These are phyloP conservation scores for Ophiocordyceps sinensis DNA, from an alignment of 2,329 filamentous ascomycete species.

Conservation along the genomic window DNA sequence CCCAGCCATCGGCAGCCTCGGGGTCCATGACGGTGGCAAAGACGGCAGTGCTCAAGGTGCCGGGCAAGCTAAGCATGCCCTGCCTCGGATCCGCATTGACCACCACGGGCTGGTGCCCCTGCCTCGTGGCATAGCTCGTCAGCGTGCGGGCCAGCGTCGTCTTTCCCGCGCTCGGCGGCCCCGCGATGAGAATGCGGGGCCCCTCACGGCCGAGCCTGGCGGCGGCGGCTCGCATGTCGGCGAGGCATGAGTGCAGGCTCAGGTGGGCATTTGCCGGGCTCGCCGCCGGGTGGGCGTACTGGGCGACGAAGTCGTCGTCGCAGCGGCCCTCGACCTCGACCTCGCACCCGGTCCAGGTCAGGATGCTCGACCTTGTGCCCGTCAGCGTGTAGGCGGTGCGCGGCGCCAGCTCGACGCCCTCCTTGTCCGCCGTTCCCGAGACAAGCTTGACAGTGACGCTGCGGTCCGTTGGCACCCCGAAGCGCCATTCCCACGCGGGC, in stretches of 20 bases:
- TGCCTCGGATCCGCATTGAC: slow-evolving; percentile 78
- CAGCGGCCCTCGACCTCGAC: slow-evolving; percentile 58
- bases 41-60: slow-evolving; percentile 72
- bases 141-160: slow-evolving; percentile 66
- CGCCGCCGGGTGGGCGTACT: slow-evolving; percentile 55
- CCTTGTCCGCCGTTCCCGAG: slow-evolving; percentile 77
- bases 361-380: slow-evolving; percentile 73
- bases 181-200: slow-evolving; percentile 74
- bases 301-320: slow-evolving; percentile 39
- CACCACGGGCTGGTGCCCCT: slow-evolving; percentile 60
- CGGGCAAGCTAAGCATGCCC: slow-evolving; percentile 62
- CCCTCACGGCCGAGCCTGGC: slow-evolving; percentile 36
- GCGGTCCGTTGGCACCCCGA: slow-evolving; percentile 46
- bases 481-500: slow-evolving; percentile 63
- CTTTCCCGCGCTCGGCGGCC: slow-evolving; percentile 67
- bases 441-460: slow-evolving; percentile 44
- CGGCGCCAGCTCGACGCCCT: slow-evolving; percentile 81
- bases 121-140: slow-evolving; percentile 63
- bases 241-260: slow-evolving; percentile 80
- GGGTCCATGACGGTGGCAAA: slow-evolving; percentile 81
- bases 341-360: slow-evolving; percentile 82
- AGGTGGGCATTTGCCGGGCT: slow-evolving; percentile 69
- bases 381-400: slow-evolving; percentile 69
- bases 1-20: slow-evolving; percentile 67
- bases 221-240: slow-evolving; percentile 52